These are phyloP conservation scores for Amaranthus cruentus DNA, from an alignment of 148 eudicot genomes.

Conservation along the genomic window DNA sequence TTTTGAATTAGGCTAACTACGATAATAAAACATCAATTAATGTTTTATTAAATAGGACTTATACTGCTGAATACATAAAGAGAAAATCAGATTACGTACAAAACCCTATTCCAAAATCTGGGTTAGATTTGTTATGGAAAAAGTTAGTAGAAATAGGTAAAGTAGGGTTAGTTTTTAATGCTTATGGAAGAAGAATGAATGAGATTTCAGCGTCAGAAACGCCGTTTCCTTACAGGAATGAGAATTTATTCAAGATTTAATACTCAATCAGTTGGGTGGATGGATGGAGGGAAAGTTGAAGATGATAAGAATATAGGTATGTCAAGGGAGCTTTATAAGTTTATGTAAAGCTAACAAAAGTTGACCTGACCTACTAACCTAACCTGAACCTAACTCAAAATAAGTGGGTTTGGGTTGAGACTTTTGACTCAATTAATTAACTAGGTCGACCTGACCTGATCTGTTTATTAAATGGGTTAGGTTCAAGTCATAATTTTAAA, in stretches of 20 bases:
- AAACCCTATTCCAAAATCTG: conserved; percentile 27
- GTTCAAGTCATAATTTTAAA: no score
- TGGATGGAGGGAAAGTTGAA: neutral
- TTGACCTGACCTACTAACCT: no score
- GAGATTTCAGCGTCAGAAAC: conserved; percentile 22
- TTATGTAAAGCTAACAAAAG: conserved; percentile 11
- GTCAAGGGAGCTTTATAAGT: conserved; percentile 22
- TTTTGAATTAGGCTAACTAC: no score
- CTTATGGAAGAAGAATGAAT: conserved; percentile 40
- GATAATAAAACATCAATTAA: no score
- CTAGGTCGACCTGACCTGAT: no score
- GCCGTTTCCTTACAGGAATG: conserved; percentile 41
- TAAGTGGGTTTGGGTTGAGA: no score
- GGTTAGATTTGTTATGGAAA: conserved; percentile 28
- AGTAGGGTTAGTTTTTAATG: conserved; percentile 26
- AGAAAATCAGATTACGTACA: conserved; percentile 39
- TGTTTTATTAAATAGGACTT: no score
- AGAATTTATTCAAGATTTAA: conserved; percentile 37
- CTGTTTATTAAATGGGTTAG: no score
- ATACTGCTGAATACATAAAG: neutral
- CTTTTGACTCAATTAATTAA: no score
- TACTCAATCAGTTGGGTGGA: conserved; percentile 29
- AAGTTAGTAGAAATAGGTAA: conserved; percentile 21
- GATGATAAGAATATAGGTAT: conserved; percentile 12
- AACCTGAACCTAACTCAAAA: no score